Percentiles rank a stretch among this genome's conserved stretches.
phyloP scores from a whole-genome alignment of 2,329 filamentous ascomycete genomes.

The Fusarium graminum region DNA sequence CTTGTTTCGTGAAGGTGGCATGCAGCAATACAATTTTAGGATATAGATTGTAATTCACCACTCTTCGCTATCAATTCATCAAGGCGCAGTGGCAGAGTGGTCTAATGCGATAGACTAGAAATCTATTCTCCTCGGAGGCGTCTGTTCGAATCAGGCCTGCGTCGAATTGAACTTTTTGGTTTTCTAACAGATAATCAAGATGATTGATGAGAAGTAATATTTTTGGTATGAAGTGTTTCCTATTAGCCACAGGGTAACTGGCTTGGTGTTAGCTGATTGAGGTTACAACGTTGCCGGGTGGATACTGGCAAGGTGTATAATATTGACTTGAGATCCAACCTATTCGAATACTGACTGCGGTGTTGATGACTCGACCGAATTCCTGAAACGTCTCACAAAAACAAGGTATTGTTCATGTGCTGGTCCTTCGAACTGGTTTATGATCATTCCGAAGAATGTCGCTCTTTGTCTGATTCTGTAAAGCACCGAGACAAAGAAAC shows the following conservation, averaged over 20 bases:
- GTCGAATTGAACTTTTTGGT: slow-evolving; percentile 39
- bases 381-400: slow-evolving; percentile 7
- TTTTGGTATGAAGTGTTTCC: slow-evolving; percentile 2
- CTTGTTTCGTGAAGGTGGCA: too few relatives aligned
- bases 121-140: slow-evolving; percentile 49
- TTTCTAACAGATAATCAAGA: background rate
- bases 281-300: slow-evolving; percentile 18
- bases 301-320: background rate
- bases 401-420: slow-evolving; percentile 1
- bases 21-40: too few relatives aligned
- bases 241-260: background rate
- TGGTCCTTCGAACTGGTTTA: background rate
- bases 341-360: background rate
- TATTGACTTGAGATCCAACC: slow-evolving; percentile 3
- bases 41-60: fast-evolving
- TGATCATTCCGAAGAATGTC: slow-evolving; percentile 4
- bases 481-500: slow-evolving; percentile 20
- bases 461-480: background rate
- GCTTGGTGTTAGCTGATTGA: background rate
- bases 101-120: slow-evolving; percentile 51
- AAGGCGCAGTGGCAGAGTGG: slow-evolving; percentile 49
- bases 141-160: slow-evolving; percentile 50
- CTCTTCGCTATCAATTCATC: background rate
- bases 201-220: background rate
- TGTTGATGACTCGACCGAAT: slow-evolving; percentile 3